phyloP scores from a whole-genome alignment of 169 alveolate species.

The Cryptosporidium bovis region DNA sequence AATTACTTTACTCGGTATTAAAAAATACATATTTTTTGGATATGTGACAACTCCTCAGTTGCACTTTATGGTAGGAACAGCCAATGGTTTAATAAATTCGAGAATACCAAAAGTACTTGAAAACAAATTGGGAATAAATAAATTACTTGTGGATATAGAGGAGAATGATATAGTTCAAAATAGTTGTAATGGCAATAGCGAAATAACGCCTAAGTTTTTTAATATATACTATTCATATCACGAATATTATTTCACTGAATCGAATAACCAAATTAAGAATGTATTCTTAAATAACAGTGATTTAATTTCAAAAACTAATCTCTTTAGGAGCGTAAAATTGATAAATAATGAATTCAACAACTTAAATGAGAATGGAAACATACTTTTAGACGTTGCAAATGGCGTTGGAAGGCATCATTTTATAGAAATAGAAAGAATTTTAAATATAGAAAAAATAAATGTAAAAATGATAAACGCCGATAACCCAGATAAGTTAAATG shows the following conservation, averaged over 20 bases:
- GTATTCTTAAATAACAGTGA: neutral
- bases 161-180: neutral
- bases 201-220: conserved; percentile 2
- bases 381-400: conserved; percentile 82
- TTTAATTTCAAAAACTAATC: too few species aligned
- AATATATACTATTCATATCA: conserved; percentile 33
- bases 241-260: conserved; percentile 29
- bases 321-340: too few species aligned
- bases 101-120: conserved; percentile 5
- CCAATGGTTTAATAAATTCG: conserved; percentile 19
- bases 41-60: conserved; percentile 84
- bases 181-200: neutral
- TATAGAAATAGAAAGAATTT: conserved; percentile 48
- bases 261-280: neutral
- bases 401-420: conserved; percentile 83
- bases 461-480: conserved; percentile 76
- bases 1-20: neutral
- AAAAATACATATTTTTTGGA: conserved; percentile 58
- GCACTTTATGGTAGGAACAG: conserved; percentile 79
- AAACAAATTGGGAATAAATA: neutral
- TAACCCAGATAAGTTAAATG: conserved; percentile 80
- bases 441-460: conserved; percentile 35
- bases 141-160: neutral
- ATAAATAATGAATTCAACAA: neutral
- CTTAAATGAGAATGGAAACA: conserved; percentile 70